Base-by-base conservation (phyloP, 1,284 basidiomycete species). In the Tranzscheliella williamsii region DNA sequence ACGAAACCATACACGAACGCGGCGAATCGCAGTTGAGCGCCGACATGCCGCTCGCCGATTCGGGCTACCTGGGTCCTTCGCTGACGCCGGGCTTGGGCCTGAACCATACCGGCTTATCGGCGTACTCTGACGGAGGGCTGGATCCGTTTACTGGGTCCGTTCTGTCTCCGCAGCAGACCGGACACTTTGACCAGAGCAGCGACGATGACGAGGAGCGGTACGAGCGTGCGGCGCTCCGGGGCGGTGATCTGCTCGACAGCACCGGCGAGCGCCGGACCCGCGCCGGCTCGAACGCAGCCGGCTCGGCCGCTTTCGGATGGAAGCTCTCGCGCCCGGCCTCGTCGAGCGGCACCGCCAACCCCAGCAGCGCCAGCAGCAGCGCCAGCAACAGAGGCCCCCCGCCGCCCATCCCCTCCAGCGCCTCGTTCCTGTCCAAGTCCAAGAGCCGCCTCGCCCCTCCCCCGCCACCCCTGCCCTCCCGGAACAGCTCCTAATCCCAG, bases 1-100 rank as follows among this genome's bases (percentile, higher is more conserved):
- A 61, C 46, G 50, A 61, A 8, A 61, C 57, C 5, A 61, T 55
- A 16, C 51, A 55, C 32, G 58, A 56, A 21, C 37, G 53, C 5
- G 48, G 48, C 20, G 60, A 56, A 9, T 56, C 53, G 7, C 35
- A 46, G n/a, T 27, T 56, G 5, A 37, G 33, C 42, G 21, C 33
- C 17, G 50, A 53, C 4, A 29, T 58, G 21, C 38, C 46, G 11
- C 17, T 42, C 24, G 29, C 34, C 16, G 58, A 62, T 31, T 42
- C 26, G 24, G 26, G 13, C 12, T 60, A 38, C 39, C 34, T 53
- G 13, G 56, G 49, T 16, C 26, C 24, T 2, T 27, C 42, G 4
- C 29, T 18, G 5, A 23, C 35, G 15, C 42, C 24, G 16, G 22
- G 31, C 11, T 35, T 64, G 2, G 38, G 37, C 18, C 20, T 57